Evolutionary conservation across 305 asterid species (phyloP).

Genomic region (Fraxinus dipetala): DNA sequence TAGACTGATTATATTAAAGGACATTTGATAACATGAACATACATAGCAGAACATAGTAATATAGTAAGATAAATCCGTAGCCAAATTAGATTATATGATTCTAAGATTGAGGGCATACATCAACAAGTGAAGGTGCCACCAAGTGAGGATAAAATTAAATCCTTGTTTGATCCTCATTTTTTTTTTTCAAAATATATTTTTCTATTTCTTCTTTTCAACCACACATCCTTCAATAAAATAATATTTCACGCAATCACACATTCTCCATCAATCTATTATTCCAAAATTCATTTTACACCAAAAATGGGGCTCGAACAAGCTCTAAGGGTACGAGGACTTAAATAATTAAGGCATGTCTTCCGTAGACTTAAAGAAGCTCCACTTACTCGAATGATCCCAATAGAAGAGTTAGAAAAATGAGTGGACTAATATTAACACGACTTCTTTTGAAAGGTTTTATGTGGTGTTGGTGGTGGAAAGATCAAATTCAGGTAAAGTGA

Average conservation of each 20-base stretch:
- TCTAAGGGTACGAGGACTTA: background rate
- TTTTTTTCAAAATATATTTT: too few species aligned
- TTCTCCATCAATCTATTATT: too few species aligned
- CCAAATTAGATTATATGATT: background rate
- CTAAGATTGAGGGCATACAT: background rate
- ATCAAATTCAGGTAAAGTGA: background rate
- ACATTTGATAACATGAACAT: background rate
- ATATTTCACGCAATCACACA: too few species aligned
- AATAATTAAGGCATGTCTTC: background rate
- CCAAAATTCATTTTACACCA: too few species aligned
- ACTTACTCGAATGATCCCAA: background rate
- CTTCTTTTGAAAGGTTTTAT: background rate
- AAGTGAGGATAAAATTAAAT: background rate
- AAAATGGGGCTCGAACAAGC: too few species aligned
- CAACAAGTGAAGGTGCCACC: background rate
- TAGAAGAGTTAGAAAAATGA: background rate
- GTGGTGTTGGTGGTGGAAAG: background rate
- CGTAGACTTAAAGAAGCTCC: background rate
- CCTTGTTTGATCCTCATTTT: too few species aligned
- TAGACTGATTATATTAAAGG: background rate
- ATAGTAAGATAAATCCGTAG: background rate
- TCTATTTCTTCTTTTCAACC: too few species aligned
- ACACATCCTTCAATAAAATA: too few species aligned
- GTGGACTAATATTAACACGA: background rate
- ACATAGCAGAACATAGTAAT: background rate